These are phyloP conservation scores for Ceratobasidium sp. DNA, from an alignment of 1,284 basidiomycete genomes.

Conservation along the genomic window DNA sequence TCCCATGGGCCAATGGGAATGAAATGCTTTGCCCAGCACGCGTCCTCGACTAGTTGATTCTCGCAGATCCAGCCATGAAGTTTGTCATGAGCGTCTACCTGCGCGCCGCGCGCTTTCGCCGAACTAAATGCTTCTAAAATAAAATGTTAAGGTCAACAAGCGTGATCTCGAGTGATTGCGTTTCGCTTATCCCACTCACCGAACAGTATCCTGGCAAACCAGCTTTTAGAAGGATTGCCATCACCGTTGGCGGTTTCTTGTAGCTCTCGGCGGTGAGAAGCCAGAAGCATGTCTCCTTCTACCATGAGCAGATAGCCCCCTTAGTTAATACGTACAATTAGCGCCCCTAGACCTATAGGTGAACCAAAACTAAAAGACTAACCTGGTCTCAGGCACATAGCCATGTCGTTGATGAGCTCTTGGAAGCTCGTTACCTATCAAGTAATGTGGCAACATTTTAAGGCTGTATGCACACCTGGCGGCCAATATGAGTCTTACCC, in stretches of 20 bases:
- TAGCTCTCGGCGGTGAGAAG: constrained; percentile 29
- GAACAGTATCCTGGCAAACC: constrained; percentile 43
- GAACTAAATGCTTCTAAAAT: constrained; percentile 35
- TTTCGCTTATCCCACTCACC: constrained; percentile 29
- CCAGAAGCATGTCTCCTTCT: constrained; percentile 42
- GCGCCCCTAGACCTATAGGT: not conserved
- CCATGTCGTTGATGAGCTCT: constrained; percentile 39
- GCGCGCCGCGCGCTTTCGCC: constrained; percentile 37
- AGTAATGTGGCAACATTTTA: not conserved
- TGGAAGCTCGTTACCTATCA: constrained; percentile 36
- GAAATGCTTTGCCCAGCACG: constrained; percentile 38
- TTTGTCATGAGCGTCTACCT: constrained; percentile 41
- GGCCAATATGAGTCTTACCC: constrained; percentile 25
- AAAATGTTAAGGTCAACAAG: no score
- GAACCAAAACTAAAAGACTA: not conserved
- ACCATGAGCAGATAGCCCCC: constrained; percentile 40
- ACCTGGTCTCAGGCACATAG: constrained; percentile 41
- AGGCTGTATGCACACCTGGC: not conserved
- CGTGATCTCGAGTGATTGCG: no score
- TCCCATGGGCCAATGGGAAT: constrained; percentile 43
- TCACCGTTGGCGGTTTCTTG: constrained; percentile 42
- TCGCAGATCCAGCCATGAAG: constrained; percentile 37
- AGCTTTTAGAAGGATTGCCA: constrained; percentile 37
- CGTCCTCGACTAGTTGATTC: constrained; percentile 36
- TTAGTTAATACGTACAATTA: not conserved